These are phyloP conservation scores for Cryptosporidium parvum DNA, from an alignment of 169 alveolate genomes.

Conservation along the genomic window DNA sequence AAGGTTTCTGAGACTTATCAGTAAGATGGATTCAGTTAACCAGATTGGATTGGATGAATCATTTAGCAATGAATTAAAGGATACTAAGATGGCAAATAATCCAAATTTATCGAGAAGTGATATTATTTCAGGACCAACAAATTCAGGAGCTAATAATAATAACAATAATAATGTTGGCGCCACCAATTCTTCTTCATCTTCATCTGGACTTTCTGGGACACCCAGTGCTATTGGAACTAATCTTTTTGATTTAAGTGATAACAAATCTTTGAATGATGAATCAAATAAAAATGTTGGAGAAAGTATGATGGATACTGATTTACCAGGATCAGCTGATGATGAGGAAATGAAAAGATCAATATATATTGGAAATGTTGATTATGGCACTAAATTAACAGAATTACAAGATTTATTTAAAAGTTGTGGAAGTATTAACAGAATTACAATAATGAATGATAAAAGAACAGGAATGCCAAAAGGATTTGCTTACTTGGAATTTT, in stretches of 20 bases:
- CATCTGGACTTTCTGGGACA: neutral
- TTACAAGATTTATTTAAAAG: conserved; percentile 61
- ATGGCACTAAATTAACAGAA: conserved; percentile 63
- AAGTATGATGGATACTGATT: conserved; percentile 66
- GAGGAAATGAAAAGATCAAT: conserved; percentile 70
- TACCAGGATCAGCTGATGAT: conserved; percentile 51
- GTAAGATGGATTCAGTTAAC: conserved; percentile 23
- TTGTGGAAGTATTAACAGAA: conserved; percentile 74
- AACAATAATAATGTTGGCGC: neutral
- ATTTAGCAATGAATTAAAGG: neutral
- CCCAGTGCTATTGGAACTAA: neutral
- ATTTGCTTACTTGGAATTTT: conserved; percentile 70
- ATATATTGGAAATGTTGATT: conserved; percentile 76
- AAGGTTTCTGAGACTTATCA: conserved; percentile 19
- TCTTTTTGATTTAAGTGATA: neutral
- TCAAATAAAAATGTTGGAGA: conserved; percentile 8
- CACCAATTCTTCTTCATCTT: neutral
- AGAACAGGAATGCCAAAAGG: conserved; percentile 76
- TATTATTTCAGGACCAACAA: neutral
- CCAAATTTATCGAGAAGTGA: neutral
- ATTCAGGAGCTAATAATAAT: neutral
- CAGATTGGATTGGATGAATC: neutral
- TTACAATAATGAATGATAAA: conserved; percentile 70
- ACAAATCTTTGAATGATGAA: neutral
- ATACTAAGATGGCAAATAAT: neutral